phyloP scores from a whole-genome alignment of 2,329 filamentous ascomycete genomes.

The Hypoxylon sp. region DNA sequence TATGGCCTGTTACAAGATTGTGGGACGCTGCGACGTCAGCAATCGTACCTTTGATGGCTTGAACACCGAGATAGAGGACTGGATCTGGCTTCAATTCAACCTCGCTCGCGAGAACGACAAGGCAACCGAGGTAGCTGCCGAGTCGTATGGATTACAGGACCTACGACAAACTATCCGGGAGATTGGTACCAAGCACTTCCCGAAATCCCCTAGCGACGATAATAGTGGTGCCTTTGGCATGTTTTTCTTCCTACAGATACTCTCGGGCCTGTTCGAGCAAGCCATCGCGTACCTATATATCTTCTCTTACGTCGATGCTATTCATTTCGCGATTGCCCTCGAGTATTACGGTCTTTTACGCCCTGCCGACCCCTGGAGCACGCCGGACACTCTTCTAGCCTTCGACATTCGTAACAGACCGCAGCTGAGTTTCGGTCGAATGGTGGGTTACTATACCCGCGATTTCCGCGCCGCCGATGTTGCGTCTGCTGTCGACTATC shows the following conservation, averaged over 20 bases:
- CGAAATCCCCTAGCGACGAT: conserved; percentile 83
- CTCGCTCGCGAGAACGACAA: conserved; percentile 76
- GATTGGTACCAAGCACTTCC: conserved; percentile 92
- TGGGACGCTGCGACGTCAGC: conserved; percentile 81
- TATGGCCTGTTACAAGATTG: conserved; percentile 97
- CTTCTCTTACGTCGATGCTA: conserved; percentile 92
- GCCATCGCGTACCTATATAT: conserved; percentile 92
- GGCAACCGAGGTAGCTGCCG: conserved; percentile 74
- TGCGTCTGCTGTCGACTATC: conserved; percentile 92
- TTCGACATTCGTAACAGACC: conserved; percentile 77
- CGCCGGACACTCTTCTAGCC: conserved; percentile 78
- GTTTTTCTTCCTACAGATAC: conserved; percentile 92
- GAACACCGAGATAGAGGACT: conserved; percentile 76
- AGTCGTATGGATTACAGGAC: conserved; percentile 75
- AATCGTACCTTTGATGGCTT: conserved; percentile 75
- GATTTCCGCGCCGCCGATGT: conserved; percentile 95
- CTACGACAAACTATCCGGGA: conserved; percentile 86
- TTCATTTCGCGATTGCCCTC: conserved; percentile 93
- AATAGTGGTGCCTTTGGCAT: conserved; percentile 83
- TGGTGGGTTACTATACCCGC: conserved; percentile 94
- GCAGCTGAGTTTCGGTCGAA: conserved; percentile 93
- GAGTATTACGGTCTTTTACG: conserved; percentile 91
- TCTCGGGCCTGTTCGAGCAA: conserved; percentile 94
- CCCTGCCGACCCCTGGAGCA: conserved; percentile 83
- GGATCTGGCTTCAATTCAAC: conserved; percentile 81